These are phyloP conservation scores for Ochetophila trinervis DNA, from an alignment of 306 rosid species.

Conservation along the genomic window DNA sequence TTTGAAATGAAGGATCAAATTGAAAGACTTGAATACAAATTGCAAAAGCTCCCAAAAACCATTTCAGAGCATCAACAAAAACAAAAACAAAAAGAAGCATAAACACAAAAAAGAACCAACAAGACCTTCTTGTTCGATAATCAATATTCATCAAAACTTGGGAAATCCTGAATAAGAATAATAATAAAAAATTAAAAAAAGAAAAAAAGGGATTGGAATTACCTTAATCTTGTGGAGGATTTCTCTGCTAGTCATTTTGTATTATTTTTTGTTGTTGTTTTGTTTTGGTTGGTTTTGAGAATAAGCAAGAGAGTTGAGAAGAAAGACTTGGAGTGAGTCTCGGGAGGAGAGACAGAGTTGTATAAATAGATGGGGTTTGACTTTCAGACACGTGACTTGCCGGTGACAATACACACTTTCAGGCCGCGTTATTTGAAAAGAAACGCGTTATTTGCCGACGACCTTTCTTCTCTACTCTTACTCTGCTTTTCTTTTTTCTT, in stretches of 20 bases:
- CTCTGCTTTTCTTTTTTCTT: neutral
- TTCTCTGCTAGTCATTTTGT: slow-evolving; percentile 14
- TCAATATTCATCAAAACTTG: neutral
- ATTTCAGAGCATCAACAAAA: neutral
- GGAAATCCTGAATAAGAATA: neutral
- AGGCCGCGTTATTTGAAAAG: slow-evolving; percentile 3
- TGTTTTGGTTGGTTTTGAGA: neutral
- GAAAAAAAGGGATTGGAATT: too few species aligned
- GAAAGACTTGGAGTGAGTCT: neutral
- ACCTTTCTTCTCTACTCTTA: neutral
- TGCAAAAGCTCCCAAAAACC: neutral
- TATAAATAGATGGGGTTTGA: neutral
- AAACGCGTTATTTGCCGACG: slow-evolving; percentile 2
- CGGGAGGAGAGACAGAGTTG: neutral
- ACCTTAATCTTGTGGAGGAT: slow-evolving; percentile 24
- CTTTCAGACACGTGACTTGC: neutral
- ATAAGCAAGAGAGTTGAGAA: neutral
- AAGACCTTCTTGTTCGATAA: neutral
- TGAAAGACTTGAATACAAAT: neutral
- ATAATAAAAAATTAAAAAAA: neutral
- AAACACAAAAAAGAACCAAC: neutral
- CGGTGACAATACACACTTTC: neutral
- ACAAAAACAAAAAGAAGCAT: too few species aligned
- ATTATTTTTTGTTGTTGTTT: neutral
- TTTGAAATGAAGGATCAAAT: too few species aligned